Base-by-base conservation (phyloP, 2,329 filamentous ascomycete genomes). In the Fonsecaea pugnacius region DNA sequence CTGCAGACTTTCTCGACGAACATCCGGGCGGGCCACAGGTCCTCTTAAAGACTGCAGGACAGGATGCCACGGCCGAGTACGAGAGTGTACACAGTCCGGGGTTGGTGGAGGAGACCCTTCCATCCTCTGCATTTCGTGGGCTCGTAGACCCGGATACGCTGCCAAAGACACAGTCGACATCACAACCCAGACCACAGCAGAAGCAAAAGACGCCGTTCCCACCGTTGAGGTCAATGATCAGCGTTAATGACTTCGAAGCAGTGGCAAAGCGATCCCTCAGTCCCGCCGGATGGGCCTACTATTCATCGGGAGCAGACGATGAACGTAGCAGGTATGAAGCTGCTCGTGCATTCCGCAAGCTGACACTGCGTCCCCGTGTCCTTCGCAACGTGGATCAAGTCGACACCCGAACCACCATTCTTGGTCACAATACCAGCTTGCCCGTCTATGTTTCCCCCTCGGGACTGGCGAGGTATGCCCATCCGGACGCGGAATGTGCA, bases 1-100 rank as follows among this genome's bases (percentile, higher is more conserved):
- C 21, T 32, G 38, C 46, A 59, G 85, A 86, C 64, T 96, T 96
- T 79, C 82, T 92, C 61, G 89, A 93, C 65, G 91, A 96, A 80
- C 91, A 96, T 78, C 92, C 92, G 10, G 93, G 92, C 73, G 92
- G 92, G 69, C 84, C 89, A 62, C 95, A 95, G 84, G 94, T 96
- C 75, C 81, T 96, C 70, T 92, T 95, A 85, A 87, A 91, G 72
- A 89, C 94, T 73, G 91, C 89, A 36, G 92, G 92, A 67, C 77
- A 76, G 40, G 84, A 59, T 82, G 91, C 91, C 21, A 69, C 67
- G 12, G 55, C 61, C n/a, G 65, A 56, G 12, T 70, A 70, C 38
- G 61, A 70, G 24, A 58, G 61, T 4, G 56, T 69, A 5, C 69
- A 71, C 53, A 62, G 59, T 33, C 58, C 59, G 18, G 64, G 59